Evolutionary conservation across 1,284 basidiomycete species (phyloP), one percentile per base, ranked within the genome.

Genomic region (Cronartium ribicola): DNA sequence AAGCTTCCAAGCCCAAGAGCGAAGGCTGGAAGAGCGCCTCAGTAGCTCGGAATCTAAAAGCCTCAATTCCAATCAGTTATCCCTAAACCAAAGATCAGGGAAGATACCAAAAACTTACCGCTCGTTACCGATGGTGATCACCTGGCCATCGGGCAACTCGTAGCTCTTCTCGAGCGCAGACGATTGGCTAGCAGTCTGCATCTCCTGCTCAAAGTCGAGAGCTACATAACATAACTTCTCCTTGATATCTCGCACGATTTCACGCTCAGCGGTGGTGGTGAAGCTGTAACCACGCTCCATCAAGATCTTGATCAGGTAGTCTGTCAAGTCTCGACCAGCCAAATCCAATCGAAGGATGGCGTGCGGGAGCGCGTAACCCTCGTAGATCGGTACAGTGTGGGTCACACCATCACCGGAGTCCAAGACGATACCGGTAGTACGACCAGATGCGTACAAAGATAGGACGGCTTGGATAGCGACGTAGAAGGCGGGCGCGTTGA

Each of bases 151-250:
- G 76, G 94, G 94, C 78, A 97, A 86, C 84, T 96, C 93, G 84
- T 96, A 96, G 81, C 87, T 90, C 88, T 95, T 96, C 86, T 95
- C 93, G 75, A 95, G 84, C 63, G 91, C 89, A 75, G 91, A 94
- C 39, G 91, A 93, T 83, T 93, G 90, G 77, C 91, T 89, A 60
- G 93, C 92, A 59, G 90, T 94, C 85, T 92, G 90, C 79, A 96
- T 86, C 85, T 96, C 94, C 84, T 96, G 90, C 84, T 95, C 92
- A 81, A 95, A 96, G 85, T 96, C 94, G 79, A 95, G 88, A 51
- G 94, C 94, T 80, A 96, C 92, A 84, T 96, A 96, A 85, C 93
- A 95, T 66, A 96, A 88, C 86, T 94, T 95, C 87, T 96, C 94
- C 87, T 96, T 96, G 87, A 96, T 94, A 83, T 96, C 94, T 80